Percentiles rank a stretch among this genome's conserved stretches.
phyloP scores from a whole-genome alignment of 257 asterid genomes.

The Capsicum chinense region DNA sequence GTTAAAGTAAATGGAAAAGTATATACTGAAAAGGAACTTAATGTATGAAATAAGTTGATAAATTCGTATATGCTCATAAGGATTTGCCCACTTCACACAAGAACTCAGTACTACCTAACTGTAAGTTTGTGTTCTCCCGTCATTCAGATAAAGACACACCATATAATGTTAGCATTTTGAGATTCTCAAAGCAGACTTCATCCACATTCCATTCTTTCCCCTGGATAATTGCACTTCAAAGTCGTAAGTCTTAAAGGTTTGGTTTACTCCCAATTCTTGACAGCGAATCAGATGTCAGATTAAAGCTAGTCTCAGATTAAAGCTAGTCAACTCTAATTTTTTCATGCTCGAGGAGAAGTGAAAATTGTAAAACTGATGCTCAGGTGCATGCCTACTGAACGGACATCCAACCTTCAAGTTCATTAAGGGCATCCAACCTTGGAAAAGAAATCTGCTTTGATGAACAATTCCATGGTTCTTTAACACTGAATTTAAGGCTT shows the following conservation, averaged over 20 bases:
- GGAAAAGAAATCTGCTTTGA: no score
- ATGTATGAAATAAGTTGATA: no score
- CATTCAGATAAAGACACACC: background rate
- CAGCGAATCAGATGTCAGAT: background rate
- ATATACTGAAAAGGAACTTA: no score
- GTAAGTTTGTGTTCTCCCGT: background rate
- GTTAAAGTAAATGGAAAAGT: no score
- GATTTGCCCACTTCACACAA: no score
- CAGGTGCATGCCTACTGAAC: background rate
- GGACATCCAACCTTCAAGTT: no score
- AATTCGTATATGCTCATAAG: no score
- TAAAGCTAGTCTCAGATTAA: background rate
- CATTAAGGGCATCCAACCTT: no score
- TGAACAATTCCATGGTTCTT: no score
- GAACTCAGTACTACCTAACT: no score
- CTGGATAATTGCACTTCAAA: background rate
- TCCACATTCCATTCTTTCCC: background rate
- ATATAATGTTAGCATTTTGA: no score
- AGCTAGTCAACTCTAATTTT: background rate
- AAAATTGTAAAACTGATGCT: background rate
- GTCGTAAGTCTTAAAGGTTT: slow-evolving; percentile 13
- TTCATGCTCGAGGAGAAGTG: background rate
- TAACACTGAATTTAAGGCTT: no score
- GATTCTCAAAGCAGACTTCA: background rate
- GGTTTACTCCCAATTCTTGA: background rate